phyloP scores from a whole-genome alignment of 345 rosid species.

The Euclidium syriacum region DNA sequence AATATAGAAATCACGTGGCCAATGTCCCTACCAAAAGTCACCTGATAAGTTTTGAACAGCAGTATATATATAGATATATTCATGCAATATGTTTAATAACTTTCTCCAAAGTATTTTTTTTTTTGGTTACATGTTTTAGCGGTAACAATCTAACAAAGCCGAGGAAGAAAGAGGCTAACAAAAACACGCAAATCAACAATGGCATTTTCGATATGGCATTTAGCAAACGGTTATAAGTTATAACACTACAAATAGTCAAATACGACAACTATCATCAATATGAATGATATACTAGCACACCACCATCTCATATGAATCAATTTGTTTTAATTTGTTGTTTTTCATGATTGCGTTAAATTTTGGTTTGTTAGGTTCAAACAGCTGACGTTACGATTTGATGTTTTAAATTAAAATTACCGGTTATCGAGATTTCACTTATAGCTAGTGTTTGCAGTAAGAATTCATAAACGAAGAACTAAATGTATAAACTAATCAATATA shows the following conservation, averaged over 20 bases:
- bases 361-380: not conserved
- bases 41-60: constrained; percentile 27
- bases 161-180: too few species aligned
- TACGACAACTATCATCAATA: too few species aligned
- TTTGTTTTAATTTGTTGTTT: not conserved
- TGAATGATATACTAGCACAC: too few species aligned
- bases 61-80: too few species aligned
- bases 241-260: too few species aligned
- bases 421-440: constrained; percentile 4
- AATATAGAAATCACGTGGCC: constrained; percentile 31
- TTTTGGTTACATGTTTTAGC: too few species aligned
- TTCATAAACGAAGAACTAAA: constrained; percentile 2
- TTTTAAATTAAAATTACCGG: not conserved
- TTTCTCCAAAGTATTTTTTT: too few species aligned
- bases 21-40: constrained; percentile 32
- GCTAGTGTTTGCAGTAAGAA: constrained; percentile 1
- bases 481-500: not conserved
- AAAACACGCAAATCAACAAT: too few species aligned
- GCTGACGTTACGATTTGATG: not conserved
- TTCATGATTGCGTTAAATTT: not conserved
- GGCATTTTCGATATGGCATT: too few species aligned
- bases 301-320: not conserved
- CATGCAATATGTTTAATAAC: too few species aligned
- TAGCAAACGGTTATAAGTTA: too few species aligned
- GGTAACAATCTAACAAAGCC: too few species aligned